Conservation (phyloP, 2,329 filamentous ascomycete genomes). For the Phaeomoniella chlamydospora region DNA sequence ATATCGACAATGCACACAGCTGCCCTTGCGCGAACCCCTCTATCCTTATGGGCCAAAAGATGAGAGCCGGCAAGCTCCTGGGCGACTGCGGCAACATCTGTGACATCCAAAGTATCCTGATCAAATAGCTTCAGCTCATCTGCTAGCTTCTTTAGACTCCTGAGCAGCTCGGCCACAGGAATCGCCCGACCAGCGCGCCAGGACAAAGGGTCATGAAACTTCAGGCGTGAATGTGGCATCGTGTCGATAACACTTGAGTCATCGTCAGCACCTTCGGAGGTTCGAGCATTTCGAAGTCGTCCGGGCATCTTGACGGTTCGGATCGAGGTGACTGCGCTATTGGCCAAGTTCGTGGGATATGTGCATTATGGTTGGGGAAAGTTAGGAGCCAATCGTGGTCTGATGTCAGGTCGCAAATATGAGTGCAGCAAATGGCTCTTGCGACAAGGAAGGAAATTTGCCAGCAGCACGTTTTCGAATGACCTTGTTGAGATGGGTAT, state of each 20-base stretch:
- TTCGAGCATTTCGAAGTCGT: slow-evolving; percentile 5
- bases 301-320: slow-evolving; percentile 7
- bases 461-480: too few relatives aligned
- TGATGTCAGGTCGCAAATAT: too few relatives aligned
- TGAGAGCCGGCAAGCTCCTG: slow-evolving; percentile 73
- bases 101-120: slow-evolving; percentile 69
- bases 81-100: slow-evolving; percentile 72
- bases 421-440: too few relatives aligned
- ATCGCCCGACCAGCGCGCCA: slow-evolving; percentile 90
- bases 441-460: too few relatives aligned
- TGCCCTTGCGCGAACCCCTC: slow-evolving; percentile 78
- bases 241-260: slow-evolving; percentile 6
- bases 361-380: too few relatives aligned
- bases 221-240: slow-evolving; percentile 29
- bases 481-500: too few relatives aligned
- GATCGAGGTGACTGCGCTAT: too few relatives aligned
- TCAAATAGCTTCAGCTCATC: slow-evolving; percentile 76
- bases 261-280: slow-evolving; percentile 5
- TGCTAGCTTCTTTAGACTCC: slow-evolving; percentile 64
- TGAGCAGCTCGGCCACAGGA: slow-evolving; percentile 64
- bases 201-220: slow-evolving; percentile 74
- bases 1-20: slow-evolving; percentile 88
- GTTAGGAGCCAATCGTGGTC: too few relatives aligned
- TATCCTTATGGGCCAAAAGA: slow-evolving; percentile 80
- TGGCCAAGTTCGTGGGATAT: too few relatives aligned